phyloP scores from a whole-genome alignment of 2,329 filamentous ascomycete species.

The Colletotrichum sublineola region DNA sequence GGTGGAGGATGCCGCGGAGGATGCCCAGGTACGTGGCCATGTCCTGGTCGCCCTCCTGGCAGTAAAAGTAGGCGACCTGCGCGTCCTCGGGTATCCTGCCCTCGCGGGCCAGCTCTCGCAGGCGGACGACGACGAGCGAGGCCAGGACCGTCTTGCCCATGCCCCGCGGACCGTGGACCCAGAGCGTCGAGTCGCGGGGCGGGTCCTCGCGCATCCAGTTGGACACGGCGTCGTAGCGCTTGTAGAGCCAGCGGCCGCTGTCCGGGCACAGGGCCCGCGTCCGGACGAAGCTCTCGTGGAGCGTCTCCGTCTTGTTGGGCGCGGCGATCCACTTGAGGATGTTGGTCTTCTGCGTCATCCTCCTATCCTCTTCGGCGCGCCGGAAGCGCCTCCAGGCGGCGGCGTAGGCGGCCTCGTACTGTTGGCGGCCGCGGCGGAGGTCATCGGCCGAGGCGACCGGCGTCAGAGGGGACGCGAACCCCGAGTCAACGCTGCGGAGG shows the following conservation, averaged over 20 bases:
- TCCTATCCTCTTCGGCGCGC: not conserved
- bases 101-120: constrained; percentile 30
- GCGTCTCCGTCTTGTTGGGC: constrained; percentile 4
- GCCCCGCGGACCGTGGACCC: constrained; percentile 52
- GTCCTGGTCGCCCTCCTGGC: constrained; percentile 49
- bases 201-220: constrained; percentile 42
- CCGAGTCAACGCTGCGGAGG: constrained; percentile 17
- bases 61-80: constrained; percentile 57
- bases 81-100: constrained; percentile 26
- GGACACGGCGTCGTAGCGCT: constrained; percentile 17
- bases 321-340: constrained; percentile 32
- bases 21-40: constrained; percentile 49
- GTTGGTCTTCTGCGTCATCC: constrained; percentile 5
- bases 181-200: constrained; percentile 47
- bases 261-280: constrained; percentile 9
- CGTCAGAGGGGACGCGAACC: not conserved
- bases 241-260: constrained; percentile 34
- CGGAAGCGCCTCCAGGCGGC: not conserved
- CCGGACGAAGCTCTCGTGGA: constrained; percentile 12
- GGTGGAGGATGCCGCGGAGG: constrained; percentile 50
- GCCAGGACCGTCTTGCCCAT: constrained; percentile 58
- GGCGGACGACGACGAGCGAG: constrained; percentile 54
- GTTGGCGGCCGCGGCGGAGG: not conserved
- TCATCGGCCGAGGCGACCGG: not conserved
- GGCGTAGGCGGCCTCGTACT: constrained; percentile 2